These are phyloP conservation scores for Chlorociboria aeruginascens DNA, from an alignment of 495 filamentous ascomycete species.

Conservation along the genomic window DNA sequence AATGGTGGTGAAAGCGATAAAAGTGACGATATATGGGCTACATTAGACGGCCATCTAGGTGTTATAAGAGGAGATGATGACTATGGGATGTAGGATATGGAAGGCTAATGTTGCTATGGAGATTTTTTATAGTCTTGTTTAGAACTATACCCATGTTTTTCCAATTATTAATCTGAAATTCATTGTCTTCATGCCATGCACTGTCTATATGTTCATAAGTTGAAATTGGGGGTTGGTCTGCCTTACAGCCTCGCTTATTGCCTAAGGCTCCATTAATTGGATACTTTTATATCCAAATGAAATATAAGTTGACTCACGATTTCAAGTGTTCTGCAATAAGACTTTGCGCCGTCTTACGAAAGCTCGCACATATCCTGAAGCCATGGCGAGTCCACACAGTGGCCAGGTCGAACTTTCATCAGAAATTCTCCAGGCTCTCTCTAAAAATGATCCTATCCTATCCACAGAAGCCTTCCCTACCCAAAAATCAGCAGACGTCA, in stretches of 20 bases:
- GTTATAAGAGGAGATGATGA: conserved; percentile 10
- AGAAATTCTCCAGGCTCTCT: conserved; percentile 54
- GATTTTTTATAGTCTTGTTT: not conserved
- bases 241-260: no score
- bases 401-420: conserved; percentile 43
- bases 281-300: no score
- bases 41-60: conserved; percentile 14
- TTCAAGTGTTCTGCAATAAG: not conserved
- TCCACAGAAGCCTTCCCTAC: conserved; percentile 69
- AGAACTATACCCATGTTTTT: not conserved
- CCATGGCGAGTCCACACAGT: conserved; percentile 13
- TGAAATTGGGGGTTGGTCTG: no score
- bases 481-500: conserved; percentile 57
- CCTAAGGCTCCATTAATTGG: no score
- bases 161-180: not conserved
- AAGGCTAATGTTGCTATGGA: not conserved
- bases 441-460: conserved; percentile 50
- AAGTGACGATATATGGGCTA: conserved; percentile 11
- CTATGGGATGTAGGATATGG: not conserved
- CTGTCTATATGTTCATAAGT: no score
- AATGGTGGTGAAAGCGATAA: not conserved
- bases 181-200: no score
- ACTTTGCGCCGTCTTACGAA: not conserved
- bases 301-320: not conserved
- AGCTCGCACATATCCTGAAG: conserved; percentile 1